These are phyloP conservation scores for Talaromyces sp. DNA, from an alignment of 2,329 filamentous ascomycete genomes.

Conservation along the genomic window DNA sequence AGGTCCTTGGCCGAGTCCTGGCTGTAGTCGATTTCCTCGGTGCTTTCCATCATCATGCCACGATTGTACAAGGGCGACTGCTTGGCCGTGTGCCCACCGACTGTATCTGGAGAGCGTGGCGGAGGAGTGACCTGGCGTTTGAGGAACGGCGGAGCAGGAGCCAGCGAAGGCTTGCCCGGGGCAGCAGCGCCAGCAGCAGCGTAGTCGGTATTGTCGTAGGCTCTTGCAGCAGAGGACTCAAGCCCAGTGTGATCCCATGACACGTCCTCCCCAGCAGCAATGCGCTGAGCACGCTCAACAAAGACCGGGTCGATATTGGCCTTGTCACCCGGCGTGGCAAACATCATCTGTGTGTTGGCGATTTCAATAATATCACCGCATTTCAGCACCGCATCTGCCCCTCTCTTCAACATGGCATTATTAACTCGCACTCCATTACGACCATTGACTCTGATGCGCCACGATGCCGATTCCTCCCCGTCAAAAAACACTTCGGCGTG, in stretches of 20 bases:
- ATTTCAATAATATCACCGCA: constrained; percentile 92
- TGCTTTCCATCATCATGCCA: constrained; percentile 49
- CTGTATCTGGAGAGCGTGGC: constrained; percentile 33
- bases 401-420: constrained; percentile 62
- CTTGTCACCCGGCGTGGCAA: constrained; percentile 77
- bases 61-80: constrained; percentile 45
- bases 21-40: constrained; percentile 54
- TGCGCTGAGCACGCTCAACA: constrained; percentile 58
- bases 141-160: constrained; percentile 36
- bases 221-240: not conserved
- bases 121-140: constrained; percentile 39
- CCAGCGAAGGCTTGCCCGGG: constrained; percentile 29
- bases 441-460: constrained; percentile 82
- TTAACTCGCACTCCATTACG: constrained; percentile 88
- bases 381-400: constrained; percentile 59
- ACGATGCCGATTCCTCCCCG: constrained; percentile 56
- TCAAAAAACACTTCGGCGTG: constrained; percentile 73
- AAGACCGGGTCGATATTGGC: constrained; percentile 64
- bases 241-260: constrained; percentile 32
- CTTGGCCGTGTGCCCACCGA: constrained; percentile 36
- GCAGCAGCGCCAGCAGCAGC: not conserved
- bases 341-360: constrained; percentile 95
- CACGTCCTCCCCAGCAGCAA: constrained; percentile 36
- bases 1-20: constrained; percentile 80
- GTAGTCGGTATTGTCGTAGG: constrained; percentile 5